A percentile compares a stretch with the other conserved stretches of the same genome.
Evolutionary conservation across 306 rosid genomes (phyloP).

Genomic region (Trichosanthes truncata): DNA sequence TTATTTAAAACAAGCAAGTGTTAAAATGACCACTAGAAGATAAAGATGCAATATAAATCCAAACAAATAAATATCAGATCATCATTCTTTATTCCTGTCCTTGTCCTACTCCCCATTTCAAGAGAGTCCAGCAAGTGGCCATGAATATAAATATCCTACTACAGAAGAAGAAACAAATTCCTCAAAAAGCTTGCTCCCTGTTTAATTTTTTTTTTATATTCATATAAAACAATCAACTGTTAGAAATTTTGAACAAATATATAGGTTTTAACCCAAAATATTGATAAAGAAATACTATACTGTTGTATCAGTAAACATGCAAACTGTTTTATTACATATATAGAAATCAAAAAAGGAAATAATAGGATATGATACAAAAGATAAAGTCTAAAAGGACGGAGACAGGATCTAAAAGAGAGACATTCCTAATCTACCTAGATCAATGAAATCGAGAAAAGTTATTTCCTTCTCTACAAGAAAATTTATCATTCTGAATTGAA

Average conservation of each 20-base stretch:
- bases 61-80: not conserved
- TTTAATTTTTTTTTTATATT: not conserved
- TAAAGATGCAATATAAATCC: not conserved
- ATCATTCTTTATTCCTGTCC: not conserved
- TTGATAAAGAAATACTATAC: not conserved
- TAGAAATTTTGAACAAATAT: not conserved
- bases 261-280: not conserved
- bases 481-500: not conserved
- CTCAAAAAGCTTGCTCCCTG: not conserved
- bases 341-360: not conserved
- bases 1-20: not conserved
- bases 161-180: not conserved
- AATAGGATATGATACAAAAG: not conserved
- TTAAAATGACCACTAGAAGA: not conserved
- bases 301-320: not conserved
- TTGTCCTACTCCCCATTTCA: not conserved
- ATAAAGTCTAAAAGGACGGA: not conserved
- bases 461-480: not conserved
- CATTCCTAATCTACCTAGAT: slow-evolving; percentile 3
- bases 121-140: not conserved
- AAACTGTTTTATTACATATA: not conserved
- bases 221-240: not conserved
- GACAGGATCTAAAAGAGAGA: slow-evolving; percentile 5
- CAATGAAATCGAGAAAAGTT: not conserved
- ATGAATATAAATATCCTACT: not conserved